Conservation (phyloP, 768 basidiomycete species). For the Neoboletus magnificus region DNA sequence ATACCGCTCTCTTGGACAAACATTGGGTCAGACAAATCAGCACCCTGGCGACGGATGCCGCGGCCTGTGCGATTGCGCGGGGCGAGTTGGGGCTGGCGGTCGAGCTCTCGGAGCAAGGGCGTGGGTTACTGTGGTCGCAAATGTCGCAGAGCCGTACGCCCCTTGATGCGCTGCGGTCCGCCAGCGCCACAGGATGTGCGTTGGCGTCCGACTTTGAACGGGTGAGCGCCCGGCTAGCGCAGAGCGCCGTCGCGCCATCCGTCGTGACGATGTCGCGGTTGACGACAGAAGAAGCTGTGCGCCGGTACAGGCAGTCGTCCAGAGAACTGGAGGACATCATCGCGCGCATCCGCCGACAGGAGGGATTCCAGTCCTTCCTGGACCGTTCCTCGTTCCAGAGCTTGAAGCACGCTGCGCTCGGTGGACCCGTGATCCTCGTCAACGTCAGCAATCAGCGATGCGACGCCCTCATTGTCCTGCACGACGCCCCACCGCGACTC, state of each 20-base stretch:
- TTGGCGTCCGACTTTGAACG: conserved; percentile 29
- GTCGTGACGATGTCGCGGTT: not conserved
- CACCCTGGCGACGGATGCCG: conserved; percentile 22
- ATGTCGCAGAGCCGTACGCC: conserved; percentile 26
- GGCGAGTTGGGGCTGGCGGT: conserved; percentile 24
- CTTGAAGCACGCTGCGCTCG: conserved; percentile 18
- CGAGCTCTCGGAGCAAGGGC: conserved; percentile 36
- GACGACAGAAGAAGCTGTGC: conserved; percentile 13
- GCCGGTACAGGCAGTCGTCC: conserved; percentile 14
- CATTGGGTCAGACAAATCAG: not conserved
- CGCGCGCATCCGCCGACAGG: conserved; percentile 18
- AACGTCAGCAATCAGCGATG: conserved; percentile 34
- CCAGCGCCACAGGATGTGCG: conserved; percentile 9
- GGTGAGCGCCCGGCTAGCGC: conserved; percentile 13
- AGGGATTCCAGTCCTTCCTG: conserved; percentile 33
- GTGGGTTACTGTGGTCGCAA: conserved; percentile 31
- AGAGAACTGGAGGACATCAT: conserved; percentile 20
- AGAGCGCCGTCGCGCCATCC: not conserved
- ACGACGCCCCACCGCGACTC: conserved; percentile 15
- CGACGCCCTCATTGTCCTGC: conserved; percentile 37
- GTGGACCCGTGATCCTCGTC: conserved; percentile 37
- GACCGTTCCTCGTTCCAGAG: conserved; percentile 17
- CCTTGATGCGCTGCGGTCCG: conserved; percentile 21
- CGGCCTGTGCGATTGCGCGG: conserved; percentile 24
- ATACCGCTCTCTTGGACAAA: conserved; percentile 4